These are phyloP conservation scores for Vitis amurensis DNA, from an alignment of 164 flowering plant genomes.

Conservation along the genomic window DNA sequence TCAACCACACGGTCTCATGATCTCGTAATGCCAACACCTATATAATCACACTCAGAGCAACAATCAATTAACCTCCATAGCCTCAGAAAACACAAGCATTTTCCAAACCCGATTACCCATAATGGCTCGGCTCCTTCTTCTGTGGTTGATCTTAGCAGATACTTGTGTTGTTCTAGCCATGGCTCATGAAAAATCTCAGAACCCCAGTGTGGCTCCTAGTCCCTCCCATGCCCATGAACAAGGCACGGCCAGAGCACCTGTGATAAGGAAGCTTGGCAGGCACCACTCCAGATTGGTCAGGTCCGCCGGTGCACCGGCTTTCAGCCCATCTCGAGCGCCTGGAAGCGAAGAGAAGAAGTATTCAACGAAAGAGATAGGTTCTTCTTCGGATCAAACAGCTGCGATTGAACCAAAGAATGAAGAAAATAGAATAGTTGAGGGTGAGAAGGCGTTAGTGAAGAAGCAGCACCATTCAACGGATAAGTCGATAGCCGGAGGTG, in stretches of 20 bases:
- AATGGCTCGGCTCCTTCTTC: constrained; percentile 28
- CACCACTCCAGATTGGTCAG: constrained; percentile 4
- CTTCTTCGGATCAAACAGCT: neutral
- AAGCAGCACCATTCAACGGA: constrained; percentile 35
- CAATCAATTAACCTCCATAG: neutral
- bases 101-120: neutral
- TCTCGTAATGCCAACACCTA: neutral
- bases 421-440: constrained; percentile 3
- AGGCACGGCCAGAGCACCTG: constrained; percentile 3
- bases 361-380: neutral
- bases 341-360: neutral
- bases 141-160: constrained; percentile 23
- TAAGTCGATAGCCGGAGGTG: constrained; percentile 59
- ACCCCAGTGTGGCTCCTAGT: constrained; percentile 1
- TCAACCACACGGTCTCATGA: constrained; percentile 17
- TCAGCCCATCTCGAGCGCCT: constrained; percentile 10
- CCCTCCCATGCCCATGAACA: neutral
- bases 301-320: constrained; percentile 9
- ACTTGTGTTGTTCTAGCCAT: constrained; percentile 19
- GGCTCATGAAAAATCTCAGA: constrained; percentile 6
- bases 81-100: neutral
- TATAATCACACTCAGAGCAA: constrained; percentile 4
- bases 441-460: constrained; percentile 8
- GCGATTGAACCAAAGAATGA: constrained; percentile 4
- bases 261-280: constrained; percentile 24